Evolutionary conservation across 208 protist genomes (phyloP), one percentile per base, ranked within the genome.

Genomic region (Porcisia hertigi): DNA sequence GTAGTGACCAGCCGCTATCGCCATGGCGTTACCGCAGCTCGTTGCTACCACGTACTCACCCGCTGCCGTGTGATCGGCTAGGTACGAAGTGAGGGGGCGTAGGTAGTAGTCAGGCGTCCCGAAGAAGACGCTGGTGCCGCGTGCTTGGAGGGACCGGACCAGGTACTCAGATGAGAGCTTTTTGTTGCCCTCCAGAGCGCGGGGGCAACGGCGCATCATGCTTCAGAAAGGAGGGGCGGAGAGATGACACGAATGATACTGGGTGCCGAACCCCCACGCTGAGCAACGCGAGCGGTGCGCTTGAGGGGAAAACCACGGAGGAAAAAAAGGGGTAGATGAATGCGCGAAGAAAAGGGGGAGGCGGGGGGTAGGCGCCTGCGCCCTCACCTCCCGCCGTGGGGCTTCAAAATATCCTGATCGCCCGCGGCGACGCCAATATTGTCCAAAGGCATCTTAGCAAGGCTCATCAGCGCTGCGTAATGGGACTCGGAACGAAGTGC

Each of bases 21-120:
- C 88, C 54, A 97, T 81, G 30, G 89, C 92, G 73, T 92, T 94
- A 25, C 93, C 94, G 69, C 94, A 89, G 82, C 92, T 97, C 23
- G 95, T 87, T 12, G 92, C 87, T 36, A 93, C 86, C 9, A 96
- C 77, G 71, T 96, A 92, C 74, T 97, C 80, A 12, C 70, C 69
- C 11, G 76, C 79, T 53, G 81, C 75, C 5, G 81, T 85, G 72
- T 92, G 76, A 64, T 91, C 85, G 1, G 81, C 82, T 6, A 96
- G 89, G 80, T 96, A 97, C 7, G 92, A 86, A 52, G 88, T 93
- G 69, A 97, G 85, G 69, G 92, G 77, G 73, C 93, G 90, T 11
- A 98, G 77, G 39, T 95, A 72, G 34, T 84, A 94, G 77, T 98
- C 92, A 41, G 95, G 95, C 36, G 94, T 89, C n/a, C 94, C 94